phyloP scores from a whole-genome alignment of 164 flowering plant genomes.

The Berberis vulgaris region DNA sequence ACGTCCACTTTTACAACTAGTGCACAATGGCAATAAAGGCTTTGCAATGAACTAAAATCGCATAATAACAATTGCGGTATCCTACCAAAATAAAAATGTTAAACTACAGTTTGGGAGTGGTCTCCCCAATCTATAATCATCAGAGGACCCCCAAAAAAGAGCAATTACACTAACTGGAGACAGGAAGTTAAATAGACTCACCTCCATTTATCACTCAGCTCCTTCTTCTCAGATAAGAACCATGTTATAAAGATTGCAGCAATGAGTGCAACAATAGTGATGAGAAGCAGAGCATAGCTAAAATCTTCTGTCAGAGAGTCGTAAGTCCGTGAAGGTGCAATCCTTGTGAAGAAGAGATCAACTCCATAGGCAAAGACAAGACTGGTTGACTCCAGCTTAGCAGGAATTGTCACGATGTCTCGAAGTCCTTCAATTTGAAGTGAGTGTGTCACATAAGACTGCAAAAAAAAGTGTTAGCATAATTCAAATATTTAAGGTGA shows the following conservation, averaged over 20 bases:
- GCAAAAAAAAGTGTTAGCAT: constrained; percentile 16
- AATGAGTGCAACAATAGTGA: constrained; percentile 74
- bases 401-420: constrained; percentile 40
- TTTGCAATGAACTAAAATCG: not conserved
- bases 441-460: constrained; percentile 88
- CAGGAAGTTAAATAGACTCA: constrained; percentile 21
- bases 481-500: too few relatives aligned
- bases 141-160: not conserved
- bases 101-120: constrained; percentile 13
- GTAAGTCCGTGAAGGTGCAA: constrained; percentile 89
- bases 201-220: constrained; percentile 88
- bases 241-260: constrained; percentile 85
- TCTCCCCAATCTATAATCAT: not conserved
- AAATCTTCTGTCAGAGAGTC: constrained; percentile 95
- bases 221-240: constrained; percentile 88
- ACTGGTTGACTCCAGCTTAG: constrained; percentile 75
- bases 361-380: constrained; percentile 78
- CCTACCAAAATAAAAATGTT: constrained; percentile 6
- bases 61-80: not conserved
- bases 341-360: constrained; percentile 77
- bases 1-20: constrained; percentile 3
- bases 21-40: not conserved
- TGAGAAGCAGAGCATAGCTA: constrained; percentile 81
- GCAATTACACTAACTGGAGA: not conserved
- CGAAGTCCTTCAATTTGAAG: constrained; percentile 84